Evolutionary conservation across 257 asterid genomes (phyloP), one percentile per base, ranked within the genome.

Genomic region (Fraxinus americana): DNA sequence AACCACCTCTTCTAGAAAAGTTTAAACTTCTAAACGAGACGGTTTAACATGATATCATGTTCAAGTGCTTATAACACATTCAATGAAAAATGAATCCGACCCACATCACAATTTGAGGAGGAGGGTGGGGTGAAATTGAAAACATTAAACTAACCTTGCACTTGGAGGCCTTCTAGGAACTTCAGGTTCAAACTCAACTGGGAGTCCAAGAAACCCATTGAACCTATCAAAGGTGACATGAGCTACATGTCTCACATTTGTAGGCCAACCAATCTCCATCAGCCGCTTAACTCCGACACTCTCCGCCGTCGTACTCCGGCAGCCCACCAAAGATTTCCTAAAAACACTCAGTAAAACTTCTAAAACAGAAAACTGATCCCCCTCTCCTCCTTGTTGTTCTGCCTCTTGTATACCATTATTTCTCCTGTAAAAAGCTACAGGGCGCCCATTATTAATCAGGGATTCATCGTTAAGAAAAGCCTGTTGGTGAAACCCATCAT

Each of bases 141-240:
- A 52, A 50, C 19, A 2, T 43, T 4, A 17, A 34, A 69, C 39
- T 38, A 32, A 89, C 94, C 94, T 90, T 39, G 94, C 94, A 85
- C 94, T 90, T 14, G 94, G 92, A 23, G 94, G 90, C 74, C 85
- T 85, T 35, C 86, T 83, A 8, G 91, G 88, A 52, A 90, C 89
- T 68, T 90, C 89, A 76, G 92, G 94, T 50, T 90, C 92, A 83
- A 90, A 88, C 84, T 90, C 94, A 73, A 83, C 89, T 41, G 94
- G 94, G 0, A 90, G 82, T 2, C 94, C 94, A 72, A 88, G 88
- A 78, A 90, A 90, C 0, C 94, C 94, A 80, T 88, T 68, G 32
- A 90, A 90, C 79, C 92, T 82, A 76, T 90, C 94, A 82, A 88
- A 90, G n/a, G 94, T 90, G 14, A 90, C 94, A 85, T 90, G 92